Evolutionary conservation across 805 yeast species (phyloP).

Genomic region (Cephaloascus fragrans): DNA sequence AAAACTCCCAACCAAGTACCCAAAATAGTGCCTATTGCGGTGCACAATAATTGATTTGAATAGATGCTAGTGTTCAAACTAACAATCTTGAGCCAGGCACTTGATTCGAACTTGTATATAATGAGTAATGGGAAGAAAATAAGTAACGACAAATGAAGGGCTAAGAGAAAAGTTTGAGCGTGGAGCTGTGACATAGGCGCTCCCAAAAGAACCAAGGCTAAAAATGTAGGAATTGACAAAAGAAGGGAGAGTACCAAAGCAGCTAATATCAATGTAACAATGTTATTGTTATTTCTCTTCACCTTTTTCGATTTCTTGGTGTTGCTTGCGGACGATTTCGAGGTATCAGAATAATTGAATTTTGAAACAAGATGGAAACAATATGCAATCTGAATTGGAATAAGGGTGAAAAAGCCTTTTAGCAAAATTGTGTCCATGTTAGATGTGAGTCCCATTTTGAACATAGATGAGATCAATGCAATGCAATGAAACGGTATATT

Average conservation of each 20-base stretch:
- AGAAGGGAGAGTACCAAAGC: slow-evolving; percentile 19
- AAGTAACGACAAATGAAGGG: slow-evolving; percentile 53
- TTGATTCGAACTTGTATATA: slow-evolving; percentile 40
- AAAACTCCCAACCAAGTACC: slow-evolving; percentile 92
- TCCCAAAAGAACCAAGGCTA: slow-evolving; percentile 54
- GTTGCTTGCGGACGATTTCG: too few species aligned
- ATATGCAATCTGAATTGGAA: slow-evolving; percentile 15
- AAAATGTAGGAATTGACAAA: slow-evolving; percentile 27
- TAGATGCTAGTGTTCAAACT: slow-evolving; percentile 7
- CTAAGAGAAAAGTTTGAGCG: slow-evolving; percentile 46
- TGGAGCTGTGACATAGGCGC: slow-evolving; percentile 59
- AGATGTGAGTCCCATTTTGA: slow-evolving; percentile 17
- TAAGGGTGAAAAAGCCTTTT: slow-evolving; percentile 15
- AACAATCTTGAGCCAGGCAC: slow-evolving; percentile 22
- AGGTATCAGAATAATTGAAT: too few species aligned
- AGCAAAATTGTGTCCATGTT: slow-evolving; percentile 13
- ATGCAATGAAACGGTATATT: slow-evolving; percentile 21
- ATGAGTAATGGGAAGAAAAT: slow-evolving; percentile 57
- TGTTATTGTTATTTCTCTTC: slow-evolving; percentile 2
- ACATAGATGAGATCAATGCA: slow-evolving; percentile 17
- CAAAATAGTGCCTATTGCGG: slow-evolving; percentile 20
- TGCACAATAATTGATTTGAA: slow-evolving; percentile 16
- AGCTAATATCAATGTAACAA: slow-evolving; percentile 14
- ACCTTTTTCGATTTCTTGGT: slow-evolving; percentile 1
- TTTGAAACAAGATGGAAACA: slow-evolving; percentile 5